Percentiles rank a stretch among this genome's conserved stretches.
Evolutionary conservation across 176 grass and related monocot genomes (phyloP).

Genomic region (Eragrostis nindensis): DNA sequence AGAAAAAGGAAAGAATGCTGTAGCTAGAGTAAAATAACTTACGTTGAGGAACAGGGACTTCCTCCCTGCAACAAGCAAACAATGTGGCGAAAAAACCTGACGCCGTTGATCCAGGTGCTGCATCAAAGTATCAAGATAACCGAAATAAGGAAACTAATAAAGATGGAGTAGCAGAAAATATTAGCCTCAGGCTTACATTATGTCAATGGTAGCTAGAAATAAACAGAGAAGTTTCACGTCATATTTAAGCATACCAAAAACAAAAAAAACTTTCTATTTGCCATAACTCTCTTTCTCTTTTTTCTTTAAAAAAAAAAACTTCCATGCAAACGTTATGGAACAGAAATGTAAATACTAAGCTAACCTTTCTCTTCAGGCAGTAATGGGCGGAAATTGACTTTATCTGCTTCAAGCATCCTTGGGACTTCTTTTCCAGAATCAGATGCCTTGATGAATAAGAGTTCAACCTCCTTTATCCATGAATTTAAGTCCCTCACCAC

Average conservation of each 20-base stretch:
- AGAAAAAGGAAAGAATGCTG: conserved; percentile 35
- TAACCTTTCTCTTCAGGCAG: conserved; percentile 75
- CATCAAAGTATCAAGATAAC: conserved; percentile 43
- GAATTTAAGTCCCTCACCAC: conserved; percentile 56
- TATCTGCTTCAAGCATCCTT: conserved; percentile 96
- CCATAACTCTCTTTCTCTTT: conserved; percentile 21
- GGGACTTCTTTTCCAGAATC: conserved; percentile 96
- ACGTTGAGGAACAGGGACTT: conserved; percentile 75
- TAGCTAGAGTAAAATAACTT: conserved; percentile 35
- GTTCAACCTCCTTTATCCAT: conserved; percentile 87
- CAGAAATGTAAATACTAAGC: conserved; percentile 28
- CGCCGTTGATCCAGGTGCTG: conserved; percentile 63
- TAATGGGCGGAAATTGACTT: conserved; percentile 80
- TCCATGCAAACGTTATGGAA: conserved; percentile 26
- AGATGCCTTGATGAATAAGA: conserved; percentile 81
- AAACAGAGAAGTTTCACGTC: conserved; percentile 11
- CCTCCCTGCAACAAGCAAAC: conserved; percentile 78
- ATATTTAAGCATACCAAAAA: conserved; percentile 24
- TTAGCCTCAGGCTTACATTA: conserved; percentile 19
- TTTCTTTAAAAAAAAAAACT: conserved; percentile 40
- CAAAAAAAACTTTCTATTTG: conserved; percentile 42
- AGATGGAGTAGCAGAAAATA: conserved; percentile 33
- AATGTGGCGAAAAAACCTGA: conserved; percentile 65
- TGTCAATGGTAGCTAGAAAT: conserved; percentile 21
- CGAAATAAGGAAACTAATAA: conserved; percentile 39